Conservation (phyloP, 2,329 filamentous ascomycete genomes). For the Fusarium dlaminii region DNA sequence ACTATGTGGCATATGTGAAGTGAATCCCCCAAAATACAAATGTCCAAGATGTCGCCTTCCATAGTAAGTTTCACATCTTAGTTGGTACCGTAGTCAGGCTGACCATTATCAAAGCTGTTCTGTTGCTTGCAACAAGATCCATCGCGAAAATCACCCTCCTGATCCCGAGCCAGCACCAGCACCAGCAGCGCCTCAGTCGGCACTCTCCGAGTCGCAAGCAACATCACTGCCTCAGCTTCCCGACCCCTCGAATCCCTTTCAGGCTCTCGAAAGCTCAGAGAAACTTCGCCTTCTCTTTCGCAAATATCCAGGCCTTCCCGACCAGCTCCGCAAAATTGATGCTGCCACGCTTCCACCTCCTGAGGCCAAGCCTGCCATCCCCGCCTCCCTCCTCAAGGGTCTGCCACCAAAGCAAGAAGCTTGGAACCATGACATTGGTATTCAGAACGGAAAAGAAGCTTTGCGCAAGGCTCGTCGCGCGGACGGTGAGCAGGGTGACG, state of each 20-base stretch:
- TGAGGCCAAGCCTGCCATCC: conserved; percentile 43
- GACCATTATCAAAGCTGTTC: conserved; percentile 60
- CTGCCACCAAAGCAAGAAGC: conserved; percentile 49
- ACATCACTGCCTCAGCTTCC: not conserved
- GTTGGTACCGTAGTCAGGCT: not conserved
- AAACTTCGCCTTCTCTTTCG: conserved; percentile 62
- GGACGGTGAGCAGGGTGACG: conserved; percentile 66
- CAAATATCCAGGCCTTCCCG: conserved; percentile 61
- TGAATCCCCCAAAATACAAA: conserved; percentile 67
- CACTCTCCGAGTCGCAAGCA: conserved; percentile 34
- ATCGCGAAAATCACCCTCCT: conserved; percentile 60
- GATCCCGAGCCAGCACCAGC: conserved; percentile 42
- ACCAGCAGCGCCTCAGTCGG: not conserved
- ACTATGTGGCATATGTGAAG: conserved; percentile 63
- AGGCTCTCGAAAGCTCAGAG: conserved; percentile 59
- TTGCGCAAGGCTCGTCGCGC: conserved; percentile 61
- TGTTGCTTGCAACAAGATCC: conserved; percentile 63
- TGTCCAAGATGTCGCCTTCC: conserved; percentile 66
- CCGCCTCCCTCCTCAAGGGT: conserved; percentile 48
- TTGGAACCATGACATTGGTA: conserved; percentile 69
- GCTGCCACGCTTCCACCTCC: conserved; percentile 59
- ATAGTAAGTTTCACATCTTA: conserved; percentile 59
- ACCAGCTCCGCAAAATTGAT: conserved; percentile 60
- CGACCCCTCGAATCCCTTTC: conserved; percentile 57
- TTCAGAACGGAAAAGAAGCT: conserved; percentile 63